A percentile compares a stretch with the other conserved stretches of the same genome.
Conservation (phyloP, 768 basidiomycete species). For the Pulveroboletus sp. region DNA sequence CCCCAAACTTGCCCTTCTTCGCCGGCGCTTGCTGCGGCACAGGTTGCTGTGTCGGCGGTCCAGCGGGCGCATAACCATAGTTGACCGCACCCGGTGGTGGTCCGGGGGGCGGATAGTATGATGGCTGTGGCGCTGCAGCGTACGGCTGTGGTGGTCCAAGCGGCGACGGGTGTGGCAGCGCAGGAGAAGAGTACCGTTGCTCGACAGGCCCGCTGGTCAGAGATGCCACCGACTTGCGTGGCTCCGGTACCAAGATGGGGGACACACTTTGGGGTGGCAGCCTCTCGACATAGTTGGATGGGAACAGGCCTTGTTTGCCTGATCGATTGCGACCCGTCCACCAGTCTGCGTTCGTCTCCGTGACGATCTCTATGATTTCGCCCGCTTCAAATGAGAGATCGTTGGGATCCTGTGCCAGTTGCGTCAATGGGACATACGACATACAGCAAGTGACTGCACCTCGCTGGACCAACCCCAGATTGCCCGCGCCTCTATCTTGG, state of each 20-base stretch:
- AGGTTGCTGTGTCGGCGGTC: constrained; percentile 37
- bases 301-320: constrained; percentile 73
- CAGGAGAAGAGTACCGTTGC: constrained; percentile 17
- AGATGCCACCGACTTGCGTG: constrained; percentile 15
- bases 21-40: constrained; percentile 28
- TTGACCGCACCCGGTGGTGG: constrained; percentile 11
- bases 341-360: constrained; percentile 88
- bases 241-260: constrained; percentile 23
- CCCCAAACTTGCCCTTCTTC: constrained; percentile 40
- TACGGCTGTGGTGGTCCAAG: constrained; percentile 16
- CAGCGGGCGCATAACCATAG: constrained; percentile 26
- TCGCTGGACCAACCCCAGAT: constrained; percentile 32
- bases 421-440: constrained; percentile 5
- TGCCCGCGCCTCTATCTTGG: constrained; percentile 27
- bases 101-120: constrained; percentile 14
- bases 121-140: constrained; percentile 10
- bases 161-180: constrained; percentile 15
- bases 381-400: constrained; percentile 75
- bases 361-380: constrained; percentile 75
- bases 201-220: constrained; percentile 7
- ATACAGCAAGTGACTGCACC: constrained; percentile 11
- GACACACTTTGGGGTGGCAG: constrained; percentile 27
- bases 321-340: constrained; percentile 71
- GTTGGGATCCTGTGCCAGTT: constrained; percentile 55
- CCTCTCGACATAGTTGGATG: constrained; percentile 72